phyloP scores from a whole-genome alignment of 495 filamentous ascomycete species.

The Penicillium simplicissimum region DNA sequence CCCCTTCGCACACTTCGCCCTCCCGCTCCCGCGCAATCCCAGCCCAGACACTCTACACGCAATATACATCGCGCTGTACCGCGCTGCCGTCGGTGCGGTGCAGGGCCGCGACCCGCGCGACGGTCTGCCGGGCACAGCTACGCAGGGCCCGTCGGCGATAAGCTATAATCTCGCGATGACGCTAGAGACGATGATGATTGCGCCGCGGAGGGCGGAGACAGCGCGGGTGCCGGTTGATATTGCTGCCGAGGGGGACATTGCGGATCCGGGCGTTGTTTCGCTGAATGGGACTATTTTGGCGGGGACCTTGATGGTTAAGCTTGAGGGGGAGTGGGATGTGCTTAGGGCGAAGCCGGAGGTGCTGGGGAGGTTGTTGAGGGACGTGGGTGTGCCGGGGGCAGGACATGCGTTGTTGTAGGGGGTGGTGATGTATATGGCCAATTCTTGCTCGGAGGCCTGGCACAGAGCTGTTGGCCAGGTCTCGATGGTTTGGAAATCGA shows the following conservation, averaged over 20 bases:
- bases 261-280: constrained; percentile 56
- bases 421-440: too few relatives aligned
- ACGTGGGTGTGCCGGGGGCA: constrained; percentile 58
- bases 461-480: too few relatives aligned
- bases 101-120: constrained; percentile 6
- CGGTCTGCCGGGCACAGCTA: background rate
- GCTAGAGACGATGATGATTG: constrained; percentile 63
- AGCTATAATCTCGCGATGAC: constrained; percentile 85
- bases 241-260: constrained; percentile 31
- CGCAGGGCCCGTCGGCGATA: constrained; percentile 53
- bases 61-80: constrained; percentile 57
- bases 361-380: constrained; percentile 55
- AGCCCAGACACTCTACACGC: constrained; percentile 41
- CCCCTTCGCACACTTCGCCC: constrained; percentile 56
- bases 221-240: constrained; percentile 34
- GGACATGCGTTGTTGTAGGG: background rate
- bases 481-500: too few relatives aligned
- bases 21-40: constrained; percentile 42
- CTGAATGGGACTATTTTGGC: constrained; percentile 79
- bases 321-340: constrained; percentile 66
- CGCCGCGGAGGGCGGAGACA: constrained; percentile 56
- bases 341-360: constrained; percentile 51
- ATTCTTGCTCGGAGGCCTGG: too few relatives aligned
- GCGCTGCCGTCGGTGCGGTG: constrained; percentile 46
- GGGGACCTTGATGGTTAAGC: constrained; percentile 82